Evolutionary conservation across 345 rosid genomes (phyloP).

Genomic region (Ceriops tagal): DNA sequence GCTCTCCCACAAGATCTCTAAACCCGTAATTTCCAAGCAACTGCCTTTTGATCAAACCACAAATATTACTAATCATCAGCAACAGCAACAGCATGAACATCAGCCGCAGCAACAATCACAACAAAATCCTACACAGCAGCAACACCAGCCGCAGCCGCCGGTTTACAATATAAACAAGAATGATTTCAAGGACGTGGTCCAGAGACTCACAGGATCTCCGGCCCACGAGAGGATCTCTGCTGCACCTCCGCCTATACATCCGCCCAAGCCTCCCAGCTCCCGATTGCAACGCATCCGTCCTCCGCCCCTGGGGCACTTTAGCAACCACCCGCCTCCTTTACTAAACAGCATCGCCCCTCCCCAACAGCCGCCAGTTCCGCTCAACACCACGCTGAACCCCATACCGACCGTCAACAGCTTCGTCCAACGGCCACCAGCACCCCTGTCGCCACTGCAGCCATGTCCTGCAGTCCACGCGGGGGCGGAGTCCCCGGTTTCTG

Average conservation of each 20-base stretch:
- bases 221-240: constrained; percentile 73
- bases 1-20: constrained; percentile 83
- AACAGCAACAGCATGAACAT: not conserved
- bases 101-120: constrained; percentile 19
- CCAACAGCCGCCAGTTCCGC: constrained; percentile 3
- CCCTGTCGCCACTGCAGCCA: constrained; percentile 74
- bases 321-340: constrained; percentile 62
- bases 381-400: not conserved
- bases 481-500: constrained; percentile 75
- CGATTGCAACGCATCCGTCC: constrained; percentile 95
- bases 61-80: not conserved
- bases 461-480: constrained; percentile 64
- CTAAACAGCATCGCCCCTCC: constrained; percentile 32
- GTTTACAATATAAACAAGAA: constrained; percentile 92
- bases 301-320: constrained; percentile 72
- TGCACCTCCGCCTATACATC: constrained; percentile 62
- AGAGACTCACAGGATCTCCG: constrained; percentile 90
- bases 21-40: constrained; percentile 40
- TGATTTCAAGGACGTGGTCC: constrained; percentile 91
- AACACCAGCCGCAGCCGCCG: constrained; percentile 62
- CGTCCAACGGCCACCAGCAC: constrained; percentile 40
- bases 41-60: constrained; percentile 36
- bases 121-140: constrained; percentile 26
- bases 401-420: constrained; percentile 16
- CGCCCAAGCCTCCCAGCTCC: constrained; percentile 73